Evolutionary conservation across 345 rosid genomes (phyloP), one percentile per base, ranked within the genome.

Genomic region (Gossypium sturtianum): DNA sequence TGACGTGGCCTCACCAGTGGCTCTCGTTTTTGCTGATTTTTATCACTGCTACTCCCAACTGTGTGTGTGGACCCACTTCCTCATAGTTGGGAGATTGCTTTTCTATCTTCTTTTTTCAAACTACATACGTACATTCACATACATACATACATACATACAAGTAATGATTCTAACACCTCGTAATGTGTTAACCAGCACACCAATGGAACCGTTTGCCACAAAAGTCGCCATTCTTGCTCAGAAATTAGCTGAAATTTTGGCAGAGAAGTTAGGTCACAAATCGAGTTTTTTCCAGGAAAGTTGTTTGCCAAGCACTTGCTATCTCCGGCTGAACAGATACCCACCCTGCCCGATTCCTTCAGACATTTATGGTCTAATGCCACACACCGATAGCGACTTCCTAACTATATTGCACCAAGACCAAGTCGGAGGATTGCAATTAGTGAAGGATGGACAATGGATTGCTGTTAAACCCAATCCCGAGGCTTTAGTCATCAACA

Each of bases 301-400:
- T 58, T 95, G 98, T 67, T 57, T 80, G 83, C 86, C 90, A 1
- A 89, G 86, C 76, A 84, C 94, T 12, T 95, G 99, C 76, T 93
- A 89, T 72, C 85, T 93, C 9, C 85, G 99, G 72, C 87, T 95
- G 86, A 95, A 95, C 69, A 80, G 92, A 60, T 95, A 93, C 75
- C 98, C 97, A 2, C 94, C 97, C 4, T 93, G 99, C 78, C 88
- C 92, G 0, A 65, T 83, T 44, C 83, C 89, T 15, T 43, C 75
- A 8, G 81, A 82, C 10, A 81, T 91, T 13, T 86, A 81, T 74
- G 99, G 98, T 2, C 83, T 95, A 47, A 87, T 89, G 88, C 97
- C 99, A 2, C 99, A 95, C 82, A 95, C 99, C 0, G 98, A 95
- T 65, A 95, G 98, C 74, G 98, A 93, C 81, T 95, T 95, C 83